Percentiles rank a stretch among this genome's conserved stretches.
phyloP scores from a whole-genome alignment of 805 yeast genomes.

The Metschnikowia anglica region DNA sequence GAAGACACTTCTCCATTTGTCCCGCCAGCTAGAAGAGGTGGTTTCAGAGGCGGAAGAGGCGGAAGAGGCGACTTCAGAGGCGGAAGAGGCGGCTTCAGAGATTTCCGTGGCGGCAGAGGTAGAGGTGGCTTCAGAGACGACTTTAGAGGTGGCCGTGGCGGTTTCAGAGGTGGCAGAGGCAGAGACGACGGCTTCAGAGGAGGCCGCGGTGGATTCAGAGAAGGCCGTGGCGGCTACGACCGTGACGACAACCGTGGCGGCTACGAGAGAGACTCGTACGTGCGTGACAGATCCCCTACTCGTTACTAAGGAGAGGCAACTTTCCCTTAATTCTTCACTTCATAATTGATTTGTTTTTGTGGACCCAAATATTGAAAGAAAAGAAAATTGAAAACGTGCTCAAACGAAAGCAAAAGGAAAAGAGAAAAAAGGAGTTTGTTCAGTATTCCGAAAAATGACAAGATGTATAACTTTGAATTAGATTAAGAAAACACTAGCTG shows the following conservation, averaged over 20 bases:
- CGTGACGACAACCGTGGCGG: constrained; percentile 44
- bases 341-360: background rate
- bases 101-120: constrained; percentile 28
- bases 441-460: constrained; percentile 1
- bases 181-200: constrained; percentile 34
- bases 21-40: constrained; percentile 50
- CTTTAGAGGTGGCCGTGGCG: constrained; percentile 50
- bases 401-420: background rate
- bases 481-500: constrained; percentile 13
- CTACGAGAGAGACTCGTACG: constrained; percentile 47
- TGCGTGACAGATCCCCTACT: constrained; percentile 67
- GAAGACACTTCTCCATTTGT: constrained; percentile 68
- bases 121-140: constrained; percentile 32
- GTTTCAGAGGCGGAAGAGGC: constrained; percentile 41
- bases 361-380: background rate
- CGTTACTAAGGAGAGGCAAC: constrained; percentile 48
- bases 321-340: background rate
- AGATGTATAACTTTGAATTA: constrained; percentile 13
- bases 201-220: constrained; percentile 42
- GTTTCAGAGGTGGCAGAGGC: constrained; percentile 31
- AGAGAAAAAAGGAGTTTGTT: constrained; percentile 3
- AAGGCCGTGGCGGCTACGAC: constrained; percentile 46
- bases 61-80: constrained; percentile 43
- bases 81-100: constrained; percentile 43
- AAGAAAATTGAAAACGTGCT: constrained; percentile 2